Evolutionary conservation across 2,329 filamentous ascomycete species (phyloP).

Genomic region (Cercospora sp.): DNA sequence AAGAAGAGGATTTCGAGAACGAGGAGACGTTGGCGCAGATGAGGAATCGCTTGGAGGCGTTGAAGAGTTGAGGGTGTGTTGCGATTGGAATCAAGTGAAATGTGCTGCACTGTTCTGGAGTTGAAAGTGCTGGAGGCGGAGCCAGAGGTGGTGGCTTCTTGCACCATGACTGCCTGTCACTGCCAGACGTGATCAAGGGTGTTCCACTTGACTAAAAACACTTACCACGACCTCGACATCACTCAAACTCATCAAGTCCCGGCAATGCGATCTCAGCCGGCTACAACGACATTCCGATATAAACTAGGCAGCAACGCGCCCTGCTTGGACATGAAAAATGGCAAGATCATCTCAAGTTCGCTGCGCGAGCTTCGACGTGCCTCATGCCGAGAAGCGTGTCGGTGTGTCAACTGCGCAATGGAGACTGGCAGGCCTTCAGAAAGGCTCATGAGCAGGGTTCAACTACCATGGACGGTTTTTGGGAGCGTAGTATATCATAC

Average conservation of each 20-base stretch:
- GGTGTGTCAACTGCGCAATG: not conserved
- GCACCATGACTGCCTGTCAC: not conserved
- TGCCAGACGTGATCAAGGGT: not conserved
- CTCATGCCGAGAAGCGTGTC: not conserved
- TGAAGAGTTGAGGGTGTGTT: constrained; percentile 68
- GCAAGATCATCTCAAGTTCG: not conserved
- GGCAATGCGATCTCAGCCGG: not conserved
- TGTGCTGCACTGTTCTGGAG: not conserved
- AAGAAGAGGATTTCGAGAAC: constrained; percentile 72
- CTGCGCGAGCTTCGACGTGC: not conserved
- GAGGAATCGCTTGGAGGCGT: constrained; percentile 83
- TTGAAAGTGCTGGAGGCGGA: not conserved
- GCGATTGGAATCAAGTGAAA: not conserved
- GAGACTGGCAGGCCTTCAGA: not conserved
- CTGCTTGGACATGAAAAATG: not conserved
- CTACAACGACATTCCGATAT: not conserved
- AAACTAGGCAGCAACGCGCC: not conserved
- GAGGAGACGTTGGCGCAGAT: constrained; percentile 93
- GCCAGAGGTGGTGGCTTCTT: not conserved
- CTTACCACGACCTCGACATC: not conserved
- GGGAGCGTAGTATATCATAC: not conserved
- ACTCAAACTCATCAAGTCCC: not conserved
- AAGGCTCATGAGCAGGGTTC: not conserved
- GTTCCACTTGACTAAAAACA: not conserved
- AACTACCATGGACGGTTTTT: too few relatives aligned